Conservation (phyloP, 2,329 filamentous ascomycete genomes). For the Alternaria burnsii region DNA sequence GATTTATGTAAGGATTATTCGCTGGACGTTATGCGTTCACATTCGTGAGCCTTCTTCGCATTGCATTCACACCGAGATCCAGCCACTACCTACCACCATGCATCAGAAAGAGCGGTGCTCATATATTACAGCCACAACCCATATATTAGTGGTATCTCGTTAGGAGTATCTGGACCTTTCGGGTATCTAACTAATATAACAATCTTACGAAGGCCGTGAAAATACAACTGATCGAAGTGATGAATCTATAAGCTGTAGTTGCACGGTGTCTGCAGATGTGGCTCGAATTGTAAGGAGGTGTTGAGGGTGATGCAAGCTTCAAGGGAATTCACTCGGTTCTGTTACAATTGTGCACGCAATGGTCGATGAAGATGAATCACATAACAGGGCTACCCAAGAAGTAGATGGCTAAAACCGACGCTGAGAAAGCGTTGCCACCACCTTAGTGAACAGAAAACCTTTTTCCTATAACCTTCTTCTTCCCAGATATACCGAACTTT, state of each 20-base stretch:
- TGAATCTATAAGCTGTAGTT: neutral
- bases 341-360: neutral
- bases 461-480: neutral
- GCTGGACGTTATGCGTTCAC: neutral
- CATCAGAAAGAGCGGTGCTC: neutral
- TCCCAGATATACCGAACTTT: neutral
- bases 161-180: neutral
- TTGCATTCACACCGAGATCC: neutral
- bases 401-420: neutral
- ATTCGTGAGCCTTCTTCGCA: neutral
- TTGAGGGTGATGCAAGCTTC: neutral
- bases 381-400: neutral
- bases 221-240: neutral
- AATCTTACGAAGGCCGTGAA: neutral
- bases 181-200: neutral
- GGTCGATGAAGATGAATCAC: neutral
- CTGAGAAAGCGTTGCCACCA: neutral
- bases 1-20: neutral
- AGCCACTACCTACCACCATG: neutral
- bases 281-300: neutral
- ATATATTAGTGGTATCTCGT: neutral
- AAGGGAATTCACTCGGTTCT: neutral
- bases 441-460: constrained; percentile 3
- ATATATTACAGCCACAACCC: neutral
- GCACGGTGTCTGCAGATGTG: neutral